These are phyloP conservation scores for Daldinia eschscholtzii DNA, from an alignment of 2,329 filamentous ascomycete species.

Conservation along the genomic window DNA sequence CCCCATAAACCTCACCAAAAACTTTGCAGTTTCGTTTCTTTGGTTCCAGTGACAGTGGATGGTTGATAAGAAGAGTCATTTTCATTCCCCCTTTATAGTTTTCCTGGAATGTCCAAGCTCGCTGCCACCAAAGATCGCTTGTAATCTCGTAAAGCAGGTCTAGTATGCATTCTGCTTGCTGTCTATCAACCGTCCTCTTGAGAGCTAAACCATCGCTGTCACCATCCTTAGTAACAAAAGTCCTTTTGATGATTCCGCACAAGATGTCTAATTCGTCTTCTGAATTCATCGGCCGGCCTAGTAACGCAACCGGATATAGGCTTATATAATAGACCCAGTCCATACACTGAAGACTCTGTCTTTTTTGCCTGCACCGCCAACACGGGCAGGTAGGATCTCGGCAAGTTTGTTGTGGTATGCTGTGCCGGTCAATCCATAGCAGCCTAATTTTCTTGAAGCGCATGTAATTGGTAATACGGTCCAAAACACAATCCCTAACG, in stretches of 20 bases:
- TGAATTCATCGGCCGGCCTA: background rate
- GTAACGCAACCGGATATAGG: background rate
- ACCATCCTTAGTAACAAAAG: background rate
- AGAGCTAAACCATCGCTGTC: background rate
- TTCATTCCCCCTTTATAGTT: slow-evolving; percentile 50
- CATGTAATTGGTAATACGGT: background rate
- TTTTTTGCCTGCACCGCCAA: background rate
- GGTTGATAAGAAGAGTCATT: slow-evolving; percentile 49
- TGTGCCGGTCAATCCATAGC: background rate
- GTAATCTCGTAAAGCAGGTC: slow-evolving; percentile 47
- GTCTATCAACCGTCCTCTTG: background rate
- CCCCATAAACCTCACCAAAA: background rate
- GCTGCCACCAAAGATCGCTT: slow-evolving; percentile 49
- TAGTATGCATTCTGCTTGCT: background rate
- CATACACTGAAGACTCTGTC: background rate
- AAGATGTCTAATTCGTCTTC: background rate
- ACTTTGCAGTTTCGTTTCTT: background rate
- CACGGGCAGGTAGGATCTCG: background rate
- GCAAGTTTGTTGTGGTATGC: background rate
- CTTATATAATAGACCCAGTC: background rate
- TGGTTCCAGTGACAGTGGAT: background rate
- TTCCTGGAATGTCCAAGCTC: slow-evolving; percentile 55
- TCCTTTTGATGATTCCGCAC: background rate
- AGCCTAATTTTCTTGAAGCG: background rate
- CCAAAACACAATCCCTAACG: background rate